Evolutionary conservation across 164 flowering plant species (phyloP), one percentile per base, ranked within the genome.

Genomic region (Cinnamomum micranthum): DNA sequence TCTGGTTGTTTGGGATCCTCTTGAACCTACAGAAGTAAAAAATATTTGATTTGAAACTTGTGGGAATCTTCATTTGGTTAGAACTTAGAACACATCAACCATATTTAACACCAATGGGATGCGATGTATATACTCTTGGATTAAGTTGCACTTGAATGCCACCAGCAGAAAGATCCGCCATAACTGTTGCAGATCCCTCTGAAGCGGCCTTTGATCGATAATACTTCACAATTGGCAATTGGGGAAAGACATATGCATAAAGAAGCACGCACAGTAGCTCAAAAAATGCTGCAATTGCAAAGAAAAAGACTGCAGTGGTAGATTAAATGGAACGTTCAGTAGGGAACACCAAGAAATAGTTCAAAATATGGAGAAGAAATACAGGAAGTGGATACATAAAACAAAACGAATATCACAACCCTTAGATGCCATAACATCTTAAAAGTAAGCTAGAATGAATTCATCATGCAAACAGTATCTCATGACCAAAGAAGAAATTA

Each of bases 131-230:
- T 66, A 66, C 69, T 14, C 41, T 15, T 13, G 69, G 27, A 28
- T 66, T 66, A 27, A 63, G 75, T 50, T 75, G 62, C 69, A 81
- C 60, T 62, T 83, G 81, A 73, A 89, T 81, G 24, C 96, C 98
- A 69, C 80, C 89, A 51, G 91, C 98, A 67, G 86, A 91, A 76
- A 91, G 95, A 72, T 93, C 97, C 67, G 90, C 90, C 0, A 89
- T 62, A 22, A 93, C 94, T 0, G 98, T 89, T 78, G 85, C 88
- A 4, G 94, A 90, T 28, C 97, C 98, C 80, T 93, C 91, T 2
- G 85, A 81, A 35, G 95, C 97, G 28, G 98, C 97, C 77, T 92
- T 93, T 27, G 86, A 33, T 11, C 93, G 92, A 67, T 86, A 90
- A 75, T 90, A 86, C 81, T 88, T 91, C 65, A 92, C 89, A 65